Evolutionary conservation across 306 rosid species (phyloP).

Genomic region (Glycine soja): DNA sequence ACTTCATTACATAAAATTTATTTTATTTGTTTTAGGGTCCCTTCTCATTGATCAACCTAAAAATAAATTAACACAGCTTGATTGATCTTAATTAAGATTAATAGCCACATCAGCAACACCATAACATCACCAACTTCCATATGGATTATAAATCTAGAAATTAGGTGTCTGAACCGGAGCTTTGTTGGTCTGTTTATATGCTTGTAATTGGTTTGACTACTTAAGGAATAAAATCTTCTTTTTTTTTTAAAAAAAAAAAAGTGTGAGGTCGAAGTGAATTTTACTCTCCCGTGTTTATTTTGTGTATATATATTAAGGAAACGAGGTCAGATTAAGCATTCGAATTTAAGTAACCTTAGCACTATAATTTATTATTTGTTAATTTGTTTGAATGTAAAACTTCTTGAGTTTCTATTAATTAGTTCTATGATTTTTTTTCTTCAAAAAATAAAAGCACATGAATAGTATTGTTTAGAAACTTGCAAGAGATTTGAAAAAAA

Average conservation of each 20-base stretch:
- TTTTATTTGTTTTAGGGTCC: slow-evolving; percentile 11
- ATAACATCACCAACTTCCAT: slow-evolving; percentile 42
- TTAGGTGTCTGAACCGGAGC: slow-evolving; percentile 10
- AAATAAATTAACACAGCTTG: slow-evolving; percentile 19
- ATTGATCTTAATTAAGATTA: slow-evolving; percentile 41
- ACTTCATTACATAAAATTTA: slow-evolving; percentile 33
- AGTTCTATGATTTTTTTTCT: background rate
- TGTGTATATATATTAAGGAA: too few species aligned
- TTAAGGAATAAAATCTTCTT: background rate
- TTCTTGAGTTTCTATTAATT: background rate
- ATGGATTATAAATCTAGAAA: slow-evolving; percentile 30
- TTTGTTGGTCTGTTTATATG: slow-evolving; percentile 35
- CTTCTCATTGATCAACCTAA: slow-evolving; percentile 29
- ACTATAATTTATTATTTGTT: background rate
- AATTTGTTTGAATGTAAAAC: background rate
- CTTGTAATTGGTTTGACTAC: slow-evolving; percentile 23
- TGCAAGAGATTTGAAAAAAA: background rate
- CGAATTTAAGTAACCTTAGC: background rate
- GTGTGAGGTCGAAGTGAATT: background rate
- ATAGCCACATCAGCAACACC: slow-evolving; percentile 5
- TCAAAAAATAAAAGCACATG: background rate
- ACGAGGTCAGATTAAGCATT: background rate
- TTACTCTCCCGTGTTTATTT: background rate
- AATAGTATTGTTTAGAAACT: slow-evolving; percentile 13
- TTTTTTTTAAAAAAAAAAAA: background rate